Conservation (phyloP, 208 protist species). For the Leishmania martiniquensis region DNA sequence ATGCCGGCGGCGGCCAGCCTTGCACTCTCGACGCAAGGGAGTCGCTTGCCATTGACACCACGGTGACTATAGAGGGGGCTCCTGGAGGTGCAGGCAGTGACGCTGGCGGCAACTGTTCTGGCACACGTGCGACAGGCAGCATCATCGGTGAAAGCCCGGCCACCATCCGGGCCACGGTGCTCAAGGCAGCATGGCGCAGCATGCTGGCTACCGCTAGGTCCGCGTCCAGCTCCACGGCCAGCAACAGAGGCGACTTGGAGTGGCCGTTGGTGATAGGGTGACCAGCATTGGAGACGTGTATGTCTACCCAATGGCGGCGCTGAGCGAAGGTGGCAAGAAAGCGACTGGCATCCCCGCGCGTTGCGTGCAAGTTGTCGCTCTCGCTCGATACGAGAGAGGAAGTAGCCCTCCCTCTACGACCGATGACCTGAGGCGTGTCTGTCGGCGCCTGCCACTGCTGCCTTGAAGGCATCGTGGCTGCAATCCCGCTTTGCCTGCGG, state of each 20-base stretch:
- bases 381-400: not conserved
- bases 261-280: conserved; percentile 24
- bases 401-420: not conserved
- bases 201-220: conserved; percentile 40
- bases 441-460: not conserved
- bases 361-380: not conserved
- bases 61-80: not conserved
- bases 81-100: not conserved
- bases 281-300: conserved; percentile 43
- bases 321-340: not conserved
- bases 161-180: conserved; percentile 5
- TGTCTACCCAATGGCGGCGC: conserved; percentile 26
- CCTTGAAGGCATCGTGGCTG: not conserved
- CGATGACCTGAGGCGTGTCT: too few relatives aligned
- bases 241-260: conserved; percentile 42
- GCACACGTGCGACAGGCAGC: not conserved
- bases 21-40: not conserved
- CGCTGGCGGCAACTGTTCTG: not conserved
- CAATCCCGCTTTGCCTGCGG: not conserved
- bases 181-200: conserved; percentile 27
- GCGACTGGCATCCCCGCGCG: not conserved
- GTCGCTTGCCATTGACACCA: not conserved
- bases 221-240: conserved; percentile 38
- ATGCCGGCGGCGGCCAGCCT: not conserved
- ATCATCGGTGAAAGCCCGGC: not conserved